These are phyloP conservation scores for Grammothele lineata DNA, from an alignment of 768 basidiomycete genomes.

Conservation along the genomic window DNA sequence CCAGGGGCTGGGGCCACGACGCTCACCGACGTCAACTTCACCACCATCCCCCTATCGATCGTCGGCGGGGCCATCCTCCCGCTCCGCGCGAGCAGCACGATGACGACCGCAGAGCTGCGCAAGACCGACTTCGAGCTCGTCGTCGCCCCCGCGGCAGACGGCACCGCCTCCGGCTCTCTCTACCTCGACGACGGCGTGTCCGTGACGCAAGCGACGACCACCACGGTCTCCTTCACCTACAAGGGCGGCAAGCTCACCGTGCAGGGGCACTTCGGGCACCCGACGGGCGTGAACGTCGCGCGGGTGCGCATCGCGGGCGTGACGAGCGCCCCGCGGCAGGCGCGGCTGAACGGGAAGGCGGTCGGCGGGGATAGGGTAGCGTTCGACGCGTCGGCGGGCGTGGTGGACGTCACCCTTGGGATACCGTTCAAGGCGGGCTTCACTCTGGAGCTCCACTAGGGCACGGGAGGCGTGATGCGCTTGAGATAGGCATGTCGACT, in stretches of 20 bases:
- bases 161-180: conserved; percentile 46
- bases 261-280: conserved; percentile 27
- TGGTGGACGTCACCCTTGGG: conserved; percentile 41
- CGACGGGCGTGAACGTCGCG: conserved; percentile 28
- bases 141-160: conserved; percentile 51
- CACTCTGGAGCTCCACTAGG: conserved; percentile 21
- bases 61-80: conserved; percentile 56
- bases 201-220: conserved; percentile 25
- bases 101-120: conserved; percentile 57
- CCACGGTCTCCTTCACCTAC: conserved; percentile 28
- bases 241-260: conserved; percentile 24
- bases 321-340: conserved; percentile 17
- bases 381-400: conserved; percentile 37
- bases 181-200: conserved; percentile 68
- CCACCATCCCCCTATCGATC: conserved; percentile 60
- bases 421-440: conserved; percentile 34
- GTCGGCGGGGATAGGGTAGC: conserved; percentile 16
- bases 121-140: conserved; percentile 56
- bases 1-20: conserved; percentile 37
- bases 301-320: conserved; percentile 32
- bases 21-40: conserved; percentile 46
- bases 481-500: too few relatives aligned
- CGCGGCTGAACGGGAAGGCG: conserved; percentile 19
- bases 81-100: conserved; percentile 47
- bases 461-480: too few relatives aligned